Percentiles rank a stretch among this genome's conserved stretches.
phyloP scores from a whole-genome alignment of 441 rosid genomes.

The Melastoma candidum region DNA sequence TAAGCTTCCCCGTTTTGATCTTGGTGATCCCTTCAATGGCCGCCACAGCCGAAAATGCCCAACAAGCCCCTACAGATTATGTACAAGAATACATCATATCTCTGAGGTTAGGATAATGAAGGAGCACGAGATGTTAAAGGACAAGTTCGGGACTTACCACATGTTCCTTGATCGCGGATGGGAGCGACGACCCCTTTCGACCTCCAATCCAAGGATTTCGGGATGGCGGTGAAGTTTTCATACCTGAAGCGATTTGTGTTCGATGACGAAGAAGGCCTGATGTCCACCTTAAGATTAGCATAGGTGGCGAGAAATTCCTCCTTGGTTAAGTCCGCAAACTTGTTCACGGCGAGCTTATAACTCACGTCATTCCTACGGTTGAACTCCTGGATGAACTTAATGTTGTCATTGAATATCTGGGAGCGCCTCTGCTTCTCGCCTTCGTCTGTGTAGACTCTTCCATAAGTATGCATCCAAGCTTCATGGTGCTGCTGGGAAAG shows the following conservation, averaged over 20 bases:
- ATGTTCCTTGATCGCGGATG: conserved; percentile 12
- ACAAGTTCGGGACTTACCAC: conserved; percentile 5
- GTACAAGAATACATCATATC: too few relatives aligned
- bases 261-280: background rate
- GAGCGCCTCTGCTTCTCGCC: conserved; percentile 10
- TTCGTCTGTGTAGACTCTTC: conserved; percentile 4
- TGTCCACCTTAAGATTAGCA: conserved; percentile 4
- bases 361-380: conserved; percentile 3
- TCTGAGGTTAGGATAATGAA: too few relatives aligned
- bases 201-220: conserved; percentile 12
- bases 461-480: conserved; percentile 12
- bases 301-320: conserved; percentile 13
- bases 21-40: conserved; percentile 14
- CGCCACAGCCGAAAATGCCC: conserved; percentile 19
- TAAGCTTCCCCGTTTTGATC: conserved; percentile 12
- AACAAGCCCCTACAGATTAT: conserved; percentile 10
- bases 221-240: conserved; percentile 9
- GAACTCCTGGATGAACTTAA: conserved; percentile 4
- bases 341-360: conserved; percentile 10
- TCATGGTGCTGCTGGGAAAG: conserved; percentile 1
- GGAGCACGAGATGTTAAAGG: background rate
- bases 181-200: conserved; percentile 8
- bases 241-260: conserved; percentile 3
- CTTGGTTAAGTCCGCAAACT: conserved; percentile 15
- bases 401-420: conserved; percentile 15